Evolutionary conservation across 2,329 filamentous ascomycete genomes (phyloP), one percentile per base, ranked within the genome.

Genomic region (Cladosporium austrohemisphaericum): DNA sequence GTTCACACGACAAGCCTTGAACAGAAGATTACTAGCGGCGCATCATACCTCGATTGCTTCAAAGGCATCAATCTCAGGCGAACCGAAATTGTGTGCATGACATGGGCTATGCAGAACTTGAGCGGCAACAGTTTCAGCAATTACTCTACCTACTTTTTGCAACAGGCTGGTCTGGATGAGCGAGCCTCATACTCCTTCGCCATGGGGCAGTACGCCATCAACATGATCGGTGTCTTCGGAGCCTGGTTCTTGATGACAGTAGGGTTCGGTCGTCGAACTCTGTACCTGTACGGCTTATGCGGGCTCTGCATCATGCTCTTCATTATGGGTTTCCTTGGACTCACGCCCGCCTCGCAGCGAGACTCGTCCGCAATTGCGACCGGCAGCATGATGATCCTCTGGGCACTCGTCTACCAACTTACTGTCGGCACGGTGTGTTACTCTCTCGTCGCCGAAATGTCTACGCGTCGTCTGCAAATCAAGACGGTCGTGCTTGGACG

Each of bases 371-470:
- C 86, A 3, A 72, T 92, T 50, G 88, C 88, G 1, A 93, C 88
- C 0, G 88, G 88, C n/a, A 80, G 79, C 52, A 86, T 95, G 68
- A 91, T 95, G 85, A 75, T 93, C 26, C 68, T 84, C 49, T 93
- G 86, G 86, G 85, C 90, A 1, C 72, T 93, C 37, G 80, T 85
- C 60, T 95, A 95, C 70, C 88, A 95, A 65, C 76, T 92, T 40
- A 87, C 88, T 0, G 89, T 95, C 41, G 90, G 90, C 31, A 93
- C 90, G 0, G 88, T 95, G 6, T 89, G 86, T 68, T 95, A 94
- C 71, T 93, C 88, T 0, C 79, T 95, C 9, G 90, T 95, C 4
- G 81, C 86, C 1, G 90, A 95, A 66, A 70, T 95, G 18, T 90
- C 88, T 0, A 89, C 88, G 0, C 81, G 87, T 11, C 80, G 90